These are phyloP conservation scores for Ophiobolus disseminans DNA, from an alignment of 2,329 filamentous ascomycete genomes.

Conservation along the genomic window DNA sequence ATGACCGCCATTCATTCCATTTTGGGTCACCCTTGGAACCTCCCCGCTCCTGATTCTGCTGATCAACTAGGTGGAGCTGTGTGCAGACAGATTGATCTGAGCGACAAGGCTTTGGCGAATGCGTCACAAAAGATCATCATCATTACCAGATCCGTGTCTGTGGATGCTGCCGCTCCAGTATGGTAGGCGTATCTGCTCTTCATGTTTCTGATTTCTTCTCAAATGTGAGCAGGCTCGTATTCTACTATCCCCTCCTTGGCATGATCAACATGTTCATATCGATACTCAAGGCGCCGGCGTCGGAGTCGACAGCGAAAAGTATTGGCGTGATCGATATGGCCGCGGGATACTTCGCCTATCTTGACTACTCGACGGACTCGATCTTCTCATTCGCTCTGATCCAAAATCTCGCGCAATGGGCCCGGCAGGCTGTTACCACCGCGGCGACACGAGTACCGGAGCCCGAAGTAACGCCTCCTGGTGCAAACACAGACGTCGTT, in stretches of 20 bases:
- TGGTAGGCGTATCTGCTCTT: background rate
- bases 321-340: conserved; percentile 1
- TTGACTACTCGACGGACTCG: background rate
- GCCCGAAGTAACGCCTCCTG: no score
- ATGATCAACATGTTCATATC: conserved; percentile 6
- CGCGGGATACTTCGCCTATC: background rate
- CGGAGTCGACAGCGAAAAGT: background rate
- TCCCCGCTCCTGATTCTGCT: background rate
- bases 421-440: background rate
- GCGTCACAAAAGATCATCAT: background rate
- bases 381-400: background rate
- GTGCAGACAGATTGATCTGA: background rate
- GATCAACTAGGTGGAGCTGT: no score
- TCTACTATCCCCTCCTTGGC: conserved; percentile 4
- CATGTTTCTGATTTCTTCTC: background rate
- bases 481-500: no score
- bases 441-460: no score
- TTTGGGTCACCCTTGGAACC: conserved; percentile 4
- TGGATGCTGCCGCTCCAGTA: background rate
- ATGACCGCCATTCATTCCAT: conserved; percentile 4
- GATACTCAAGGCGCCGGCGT: background rate
- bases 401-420: background rate
- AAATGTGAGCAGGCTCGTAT: conserved; percentile 3
- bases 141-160: background rate
- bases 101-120: background rate